phyloP scores from a whole-genome alignment of 192 early-diverging fungal genomes.

The Rhizoclosmatium sp. region DNA sequence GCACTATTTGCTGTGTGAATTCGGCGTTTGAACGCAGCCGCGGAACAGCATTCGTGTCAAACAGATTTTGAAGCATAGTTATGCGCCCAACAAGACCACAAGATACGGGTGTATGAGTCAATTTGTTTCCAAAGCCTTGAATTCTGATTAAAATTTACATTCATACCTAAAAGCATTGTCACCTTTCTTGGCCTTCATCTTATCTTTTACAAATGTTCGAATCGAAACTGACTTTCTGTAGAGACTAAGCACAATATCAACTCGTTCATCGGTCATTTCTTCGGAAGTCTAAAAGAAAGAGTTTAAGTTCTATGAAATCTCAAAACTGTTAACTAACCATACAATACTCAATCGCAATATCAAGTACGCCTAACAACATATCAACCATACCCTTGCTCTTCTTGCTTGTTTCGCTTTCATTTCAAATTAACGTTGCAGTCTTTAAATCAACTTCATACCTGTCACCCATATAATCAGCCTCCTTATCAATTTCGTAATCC shows the following conservation, averaged over 20 bases:
- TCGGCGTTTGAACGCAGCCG: background rate
- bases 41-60: background rate
- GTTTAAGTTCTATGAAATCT: background rate
- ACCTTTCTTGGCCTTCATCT: constrained; percentile 26
- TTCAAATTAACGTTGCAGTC: background rate
- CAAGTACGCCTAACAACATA: constrained; percentile 7
- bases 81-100: background rate
- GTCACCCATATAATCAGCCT: constrained; percentile 15
- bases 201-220: constrained; percentile 16
- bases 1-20: constrained; percentile 6
- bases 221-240: background rate
- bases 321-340: constrained; percentile 12
- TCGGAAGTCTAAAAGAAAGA: background rate
- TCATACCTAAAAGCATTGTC: background rate
- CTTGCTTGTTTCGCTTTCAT: constrained; percentile 4
- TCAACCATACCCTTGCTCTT: constrained; percentile 12
- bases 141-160: background rate
- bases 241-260: constrained; percentile 7
- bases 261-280: constrained; percentile 5
- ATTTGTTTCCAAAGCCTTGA: constrained; percentile 21
- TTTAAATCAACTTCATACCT: background rate
- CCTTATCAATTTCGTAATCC: constrained; percentile 29
- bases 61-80: background rate
- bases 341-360: constrained; percentile 19
- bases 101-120: background rate